Conservation (phyloP, 495 filamentous ascomycete species). For the Neohortaea acidophila region DNA sequence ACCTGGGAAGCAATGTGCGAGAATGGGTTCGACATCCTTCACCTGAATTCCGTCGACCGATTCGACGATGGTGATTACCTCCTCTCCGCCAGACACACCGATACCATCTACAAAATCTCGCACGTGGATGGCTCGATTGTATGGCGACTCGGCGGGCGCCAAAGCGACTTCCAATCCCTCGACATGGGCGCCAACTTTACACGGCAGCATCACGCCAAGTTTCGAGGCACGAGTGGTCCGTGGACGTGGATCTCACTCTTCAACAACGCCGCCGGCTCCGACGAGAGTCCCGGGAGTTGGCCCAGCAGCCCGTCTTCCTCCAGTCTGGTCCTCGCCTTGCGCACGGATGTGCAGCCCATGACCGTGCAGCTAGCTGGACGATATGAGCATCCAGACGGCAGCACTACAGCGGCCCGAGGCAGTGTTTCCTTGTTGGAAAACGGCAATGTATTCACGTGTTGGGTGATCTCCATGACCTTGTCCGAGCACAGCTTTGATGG, state of each 20-base stretch:
- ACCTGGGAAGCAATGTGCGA: neutral
- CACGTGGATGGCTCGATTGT: conserved; percentile 10
- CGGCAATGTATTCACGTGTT: conserved; percentile 1
- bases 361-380: neutral
- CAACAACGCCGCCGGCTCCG: conserved; percentile 4
- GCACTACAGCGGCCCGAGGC: neutral
- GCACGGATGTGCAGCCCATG: neutral
- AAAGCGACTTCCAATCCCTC: conserved; percentile 4
- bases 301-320: neutral
- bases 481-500: neutral
- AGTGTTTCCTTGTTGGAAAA: neutral
- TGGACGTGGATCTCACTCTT: conserved; percentile 3
- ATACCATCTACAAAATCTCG: conserved; percentile 12
- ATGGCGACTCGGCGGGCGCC: conserved; percentile 12
- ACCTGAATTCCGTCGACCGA: conserved; percentile 18
- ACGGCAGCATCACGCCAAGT: conserved; percentile 6
- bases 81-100: conserved; percentile 14
- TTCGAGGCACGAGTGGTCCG: conserved; percentile 1
- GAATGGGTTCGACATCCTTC: conserved; percentile 1
- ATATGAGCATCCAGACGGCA: neutral
- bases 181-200: conserved; percentile 3
- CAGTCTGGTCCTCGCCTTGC: neutral
- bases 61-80: conserved; percentile 14
- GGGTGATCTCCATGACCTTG: neutral
- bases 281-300: too few species aligned